Percentiles rank a stretch among this genome's conserved stretches.
Conservation (phyloP, 2,329 filamentous ascomycete species). For the Arthrobotrys conoides region DNA sequence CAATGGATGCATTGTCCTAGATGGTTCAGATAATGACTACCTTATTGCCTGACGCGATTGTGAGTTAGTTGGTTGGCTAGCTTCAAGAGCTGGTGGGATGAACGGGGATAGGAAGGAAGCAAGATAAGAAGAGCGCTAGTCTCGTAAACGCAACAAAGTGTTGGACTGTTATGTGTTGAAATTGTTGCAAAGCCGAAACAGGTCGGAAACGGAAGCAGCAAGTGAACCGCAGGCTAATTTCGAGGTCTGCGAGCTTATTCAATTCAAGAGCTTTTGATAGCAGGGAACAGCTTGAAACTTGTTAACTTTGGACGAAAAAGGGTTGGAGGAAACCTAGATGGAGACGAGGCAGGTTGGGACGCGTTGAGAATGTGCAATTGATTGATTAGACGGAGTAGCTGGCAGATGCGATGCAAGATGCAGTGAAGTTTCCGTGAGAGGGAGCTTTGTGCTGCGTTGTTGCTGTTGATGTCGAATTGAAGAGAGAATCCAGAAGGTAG, state of each 20-base stretch:
- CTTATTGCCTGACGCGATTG: background rate
- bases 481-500: no score
- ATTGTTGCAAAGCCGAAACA: constrained; percentile 33
- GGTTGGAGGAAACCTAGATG: background rate
- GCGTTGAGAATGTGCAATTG: constrained; percentile 22
- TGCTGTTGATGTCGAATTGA: background rate
- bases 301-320: background rate
- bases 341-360: background rate
- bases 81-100: background rate
- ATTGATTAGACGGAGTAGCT: background rate
- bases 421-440: background rate
- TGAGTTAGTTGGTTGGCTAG: background rate
- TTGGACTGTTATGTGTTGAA: constrained; percentile 4
- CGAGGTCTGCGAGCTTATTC: background rate
- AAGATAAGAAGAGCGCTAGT: background rate
- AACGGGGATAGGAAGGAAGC: background rate
- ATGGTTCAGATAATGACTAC: background rate
- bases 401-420: background rate
- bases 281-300: background rate
- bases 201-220: constrained; percentile 2
- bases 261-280: background rate
- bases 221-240: background rate
- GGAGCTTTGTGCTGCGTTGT: background rate
- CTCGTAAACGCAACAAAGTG: constrained; percentile 1
- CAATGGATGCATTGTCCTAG: constrained; percentile 3